A percentile compares a stretch with the other conserved stretches of the same genome.
phyloP scores from a whole-genome alignment of 2,329 filamentous ascomycete genomes.

The Monosporascus sp. region DNA sequence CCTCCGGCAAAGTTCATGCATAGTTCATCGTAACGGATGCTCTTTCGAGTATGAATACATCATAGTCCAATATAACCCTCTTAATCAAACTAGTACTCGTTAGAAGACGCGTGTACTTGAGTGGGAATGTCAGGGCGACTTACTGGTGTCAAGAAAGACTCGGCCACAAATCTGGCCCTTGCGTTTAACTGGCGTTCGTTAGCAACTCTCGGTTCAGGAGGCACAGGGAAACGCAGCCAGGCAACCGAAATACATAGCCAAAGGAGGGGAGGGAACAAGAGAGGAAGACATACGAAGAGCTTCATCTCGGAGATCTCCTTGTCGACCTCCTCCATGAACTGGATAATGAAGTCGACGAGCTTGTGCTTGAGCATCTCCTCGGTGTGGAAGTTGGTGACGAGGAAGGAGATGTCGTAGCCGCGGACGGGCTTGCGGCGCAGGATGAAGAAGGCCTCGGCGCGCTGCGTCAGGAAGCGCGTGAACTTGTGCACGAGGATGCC shows the following conservation, averaged over 20 bases:
- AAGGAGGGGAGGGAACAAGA: not conserved
- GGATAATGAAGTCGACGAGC: slow-evolving; percentile 96
- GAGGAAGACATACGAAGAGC: slow-evolving; percentile 73
- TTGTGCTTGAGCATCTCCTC: slow-evolving; percentile 99
- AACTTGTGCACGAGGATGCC: slow-evolving; percentile 98
- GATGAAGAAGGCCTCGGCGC: slow-evolving; percentile 96
- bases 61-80: too few relatives aligned
- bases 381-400: slow-evolving; percentile 98
- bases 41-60: too few relatives aligned
- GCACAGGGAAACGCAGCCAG: not conserved
- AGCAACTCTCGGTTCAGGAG: slow-evolving; percentile 1
- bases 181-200: slow-evolving; percentile 72
- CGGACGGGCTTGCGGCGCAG: slow-evolving; percentile 91
- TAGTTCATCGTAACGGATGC: too few relatives aligned
- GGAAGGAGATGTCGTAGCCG: slow-evolving; percentile 98
- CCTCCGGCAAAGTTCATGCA: too few relatives aligned
- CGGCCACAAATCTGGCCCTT: slow-evolving; percentile 92
- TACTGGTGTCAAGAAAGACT: slow-evolving; percentile 95
- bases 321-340: slow-evolving; percentile 99
- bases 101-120: too few relatives aligned
- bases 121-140: slow-evolving; percentile 14
- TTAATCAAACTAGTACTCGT: too few relatives aligned
- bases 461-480: slow-evolving; percentile 90
- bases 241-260: slow-evolving; percentile 10
- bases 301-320: slow-evolving; percentile 99